A percentile compares a stretch with the other conserved stretches of the same genome.
phyloP scores from a whole-genome alignment of 2,329 filamentous ascomycete species.

The Aureobasidium sp. region DNA sequence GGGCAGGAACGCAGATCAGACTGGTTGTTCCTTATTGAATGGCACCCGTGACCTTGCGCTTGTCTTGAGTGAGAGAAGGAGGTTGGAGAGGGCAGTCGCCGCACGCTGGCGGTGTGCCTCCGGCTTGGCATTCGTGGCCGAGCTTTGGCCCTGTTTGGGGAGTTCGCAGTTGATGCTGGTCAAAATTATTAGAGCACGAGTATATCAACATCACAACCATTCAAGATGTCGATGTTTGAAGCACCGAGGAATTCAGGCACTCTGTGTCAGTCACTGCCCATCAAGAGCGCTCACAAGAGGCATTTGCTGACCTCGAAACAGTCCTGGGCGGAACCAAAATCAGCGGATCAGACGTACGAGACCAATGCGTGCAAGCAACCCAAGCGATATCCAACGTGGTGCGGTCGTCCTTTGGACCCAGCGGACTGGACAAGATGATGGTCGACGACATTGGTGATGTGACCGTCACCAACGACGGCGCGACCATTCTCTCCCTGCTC shows the following conservation, averaged over 20 bases:
- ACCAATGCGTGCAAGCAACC: slow-evolving; percentile 94
- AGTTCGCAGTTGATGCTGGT: not conserved
- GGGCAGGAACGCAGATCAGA: not conserved
- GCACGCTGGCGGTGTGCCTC: not conserved
- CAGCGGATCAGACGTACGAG: slow-evolving; percentile 89
- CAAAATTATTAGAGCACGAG: not conserved
- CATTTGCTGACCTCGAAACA: slow-evolving; percentile 27
- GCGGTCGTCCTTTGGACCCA: slow-evolving; percentile 96
- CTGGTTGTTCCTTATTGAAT: not conserved
- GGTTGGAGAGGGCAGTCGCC: not conserved
- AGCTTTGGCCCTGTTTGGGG: not conserved
- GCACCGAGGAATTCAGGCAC: slow-evolving; percentile 87
- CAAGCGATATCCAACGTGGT: slow-evolving; percentile 98
- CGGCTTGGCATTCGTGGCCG: not conserved
- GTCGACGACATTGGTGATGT: slow-evolving; percentile 99
- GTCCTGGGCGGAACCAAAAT: slow-evolving; percentile 96
- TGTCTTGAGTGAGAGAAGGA: not conserved
- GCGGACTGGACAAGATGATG: slow-evolving; percentile 99
- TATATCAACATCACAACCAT: not conserved
- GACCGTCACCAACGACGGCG: slow-evolving; percentile 97
- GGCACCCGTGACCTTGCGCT: not conserved
- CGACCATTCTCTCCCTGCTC: slow-evolving; percentile 88
- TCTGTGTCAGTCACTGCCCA: slow-evolving; percentile 55
- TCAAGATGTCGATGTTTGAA: slow-evolving; percentile 63
- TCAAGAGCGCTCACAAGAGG: not conserved